phyloP scores from a whole-genome alignment of 768 basidiomycete genomes.

The Paxillus rubicundulus region DNA sequence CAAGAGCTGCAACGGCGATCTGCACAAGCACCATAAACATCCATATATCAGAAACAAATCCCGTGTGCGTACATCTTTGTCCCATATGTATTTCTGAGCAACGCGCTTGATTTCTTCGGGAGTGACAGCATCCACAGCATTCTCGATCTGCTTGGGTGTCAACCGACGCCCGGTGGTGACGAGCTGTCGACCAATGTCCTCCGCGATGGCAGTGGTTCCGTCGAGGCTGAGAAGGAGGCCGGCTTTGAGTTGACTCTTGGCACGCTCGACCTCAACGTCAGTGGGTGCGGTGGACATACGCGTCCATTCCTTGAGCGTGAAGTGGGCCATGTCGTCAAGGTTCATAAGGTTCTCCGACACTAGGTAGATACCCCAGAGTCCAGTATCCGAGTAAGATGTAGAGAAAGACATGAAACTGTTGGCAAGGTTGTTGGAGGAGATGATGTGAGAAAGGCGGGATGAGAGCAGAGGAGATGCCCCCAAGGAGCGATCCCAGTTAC shows the following conservation, averaged over 20 bases:
- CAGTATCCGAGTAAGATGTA: conserved; percentile 97
- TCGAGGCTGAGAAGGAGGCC: conserved; percentile 79
- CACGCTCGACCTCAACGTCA: conserved; percentile 87
- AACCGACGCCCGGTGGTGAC: conserved; percentile 89
- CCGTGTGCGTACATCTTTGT: conserved; percentile 75
- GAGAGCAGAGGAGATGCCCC: conserved; percentile 88
- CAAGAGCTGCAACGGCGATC: conserved; percentile 77
- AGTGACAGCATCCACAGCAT: conserved; percentile 85
- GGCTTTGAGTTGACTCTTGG: conserved; percentile 98
- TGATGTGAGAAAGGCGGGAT: conserved; percentile 86
- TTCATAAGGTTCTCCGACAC: conserved; percentile 93
- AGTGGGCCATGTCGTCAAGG: conserved; percentile 91
- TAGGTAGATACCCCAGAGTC: conserved; percentile 98
- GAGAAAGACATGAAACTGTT: conserved; percentile 99
- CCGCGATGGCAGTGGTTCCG: conserved; percentile 94
- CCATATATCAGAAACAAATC: neutral
- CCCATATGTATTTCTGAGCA: conserved; percentile 96
- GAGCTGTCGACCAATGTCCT: conserved; percentile 97
- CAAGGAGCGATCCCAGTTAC: conserved; percentile 98
- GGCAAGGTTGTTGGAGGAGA: conserved; percentile 92
- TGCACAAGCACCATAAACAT: conserved; percentile 27
- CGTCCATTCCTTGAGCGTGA: conserved; percentile 94
- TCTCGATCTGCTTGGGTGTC: conserved; percentile 92
- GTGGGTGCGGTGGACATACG: conserved; percentile 89
- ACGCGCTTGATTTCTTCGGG: conserved; percentile 89